Base-by-base conservation (phyloP, 208 protist genomes). In the Porcisia hertigi region DNA sequence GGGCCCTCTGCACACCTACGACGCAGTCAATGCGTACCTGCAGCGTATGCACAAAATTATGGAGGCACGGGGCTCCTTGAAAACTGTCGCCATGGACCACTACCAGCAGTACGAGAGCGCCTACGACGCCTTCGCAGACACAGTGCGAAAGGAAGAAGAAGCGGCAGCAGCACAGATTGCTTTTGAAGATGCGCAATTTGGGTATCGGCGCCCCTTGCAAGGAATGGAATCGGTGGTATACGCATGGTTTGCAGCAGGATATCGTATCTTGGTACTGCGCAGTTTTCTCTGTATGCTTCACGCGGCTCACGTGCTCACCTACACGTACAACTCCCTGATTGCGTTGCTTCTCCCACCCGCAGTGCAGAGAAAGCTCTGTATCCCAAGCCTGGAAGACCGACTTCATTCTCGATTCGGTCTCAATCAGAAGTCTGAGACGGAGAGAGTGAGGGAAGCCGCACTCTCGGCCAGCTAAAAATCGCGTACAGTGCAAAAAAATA, bases 1-100 rank as follows among this genome's bases (percentile, higher is more conserved):
- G 0, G 92, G 90, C 0, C 85, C 88, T 0, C 62, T 95, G 62
- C 80, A 82, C 73, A 87, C 84, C 69, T 88, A 90, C 62, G 86
- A 90, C 25, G 84, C 71, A 41, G 83, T 88, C 45, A 74, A 94
- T 60, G 79, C 25, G 16, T 93, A 93, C 62, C 70, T 94, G 16
- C 60, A 69, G 9, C 70, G 75, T 14, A n/a, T 93, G 55, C 73
- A 88, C 54, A 47, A 43, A 8, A 36, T 49, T 12, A 78, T 78
- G 69, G 73, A 70, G 52, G 53, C 73, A 54, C 58, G 34, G 8
- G 70, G 70, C 9, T 54, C 20, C 8, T 52, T 62, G 72, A 39
- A 34, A 2, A 30, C 6, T 4, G 39, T 73, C 39, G 39, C 52
- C 72, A 75, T 75, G 67, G 78, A 77, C 60, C 16, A 18, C 59